Evolutionary conservation across 768 basidiomycete species (phyloP), one percentile per base, ranked within the genome.

Genomic region (Rhizopogon roseolus): DNA sequence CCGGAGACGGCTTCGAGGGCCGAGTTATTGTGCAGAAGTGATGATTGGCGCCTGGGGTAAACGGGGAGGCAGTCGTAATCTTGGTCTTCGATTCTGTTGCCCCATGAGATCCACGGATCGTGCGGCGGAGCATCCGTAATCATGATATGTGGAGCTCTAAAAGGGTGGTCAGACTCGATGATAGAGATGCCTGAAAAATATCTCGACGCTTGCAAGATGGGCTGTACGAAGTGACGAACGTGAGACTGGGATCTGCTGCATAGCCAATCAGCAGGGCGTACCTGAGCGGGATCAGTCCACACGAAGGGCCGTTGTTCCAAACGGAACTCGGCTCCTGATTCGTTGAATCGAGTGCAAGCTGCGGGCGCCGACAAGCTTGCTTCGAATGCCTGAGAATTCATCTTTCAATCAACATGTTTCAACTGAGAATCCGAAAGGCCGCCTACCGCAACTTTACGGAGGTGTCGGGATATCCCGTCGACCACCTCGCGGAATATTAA

Each of bases 211-310:
- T 53, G 46, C 10, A 77, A 66, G 19, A 78, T 57, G 53, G 74
- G 71, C 72, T 73, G 46, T 6, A 13, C 27, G n/a, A 32, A 41
- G 17, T 22, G 28, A 52, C 8, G 6, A 36, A 22, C 27, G 22
- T 54, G 10, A 38, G 48, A 7, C 5, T 8, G 41, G 17, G 32
- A 28, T 29, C 44, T 49, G 13, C 10, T 37, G 19, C 22, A 9
- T 29, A 10, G 27, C 19, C 22, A 38, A 54, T 17, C 13, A 49
- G 25, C 22, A n/a, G 40, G 42, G 57, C 66, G 60, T 63, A 79
- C 80, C 66, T 77, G 73, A 29, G 77, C 81, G 43, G 79, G 76
- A 63, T 84, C 81, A 27, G 64, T 65, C 81, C 81, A 84, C 39
- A 54, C 53, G 60, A 73, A 81, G 6, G 72, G 66, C 41, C 22